Conservation (phyloP, 2,329 filamentous ascomycete genomes). For the Exophiala sideris region DNA sequence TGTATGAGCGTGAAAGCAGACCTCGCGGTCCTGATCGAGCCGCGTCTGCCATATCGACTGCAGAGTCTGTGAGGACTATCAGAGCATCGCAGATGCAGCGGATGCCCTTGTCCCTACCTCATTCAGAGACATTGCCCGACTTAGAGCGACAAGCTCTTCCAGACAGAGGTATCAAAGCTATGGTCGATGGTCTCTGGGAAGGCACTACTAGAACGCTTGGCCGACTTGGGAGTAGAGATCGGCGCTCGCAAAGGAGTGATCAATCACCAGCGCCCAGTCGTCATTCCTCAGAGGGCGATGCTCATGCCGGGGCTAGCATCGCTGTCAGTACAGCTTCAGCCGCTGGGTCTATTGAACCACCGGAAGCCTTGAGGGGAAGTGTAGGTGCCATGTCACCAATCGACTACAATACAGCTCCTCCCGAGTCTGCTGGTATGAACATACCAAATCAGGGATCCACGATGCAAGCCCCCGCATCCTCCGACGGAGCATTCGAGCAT, state of each 20-base stretch:
- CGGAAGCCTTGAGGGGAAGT: conserved; percentile 34
- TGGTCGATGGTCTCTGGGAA: conserved; percentile 26
- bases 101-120: conserved; percentile 10
- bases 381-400: conserved; percentile 1
- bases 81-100: conserved; percentile 34
- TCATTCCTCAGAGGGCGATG: conserved; percentile 30
- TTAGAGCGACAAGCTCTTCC: conserved; percentile 6
- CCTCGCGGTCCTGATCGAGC: conserved; percentile 40
- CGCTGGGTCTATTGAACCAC: conserved; percentile 40
- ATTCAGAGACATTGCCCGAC: conserved; percentile 7
- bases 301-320: conserved; percentile 41
- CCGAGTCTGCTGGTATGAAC: conserved; percentile 2
- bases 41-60: conserved; percentile 43
- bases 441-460: conserved; percentile 3
- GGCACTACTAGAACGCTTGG: conserved; percentile 21
- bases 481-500: conserved; percentile 28
- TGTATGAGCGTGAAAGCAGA: conserved; percentile 30
- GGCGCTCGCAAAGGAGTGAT: conserved; percentile 30
- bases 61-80: conserved; percentile 46
- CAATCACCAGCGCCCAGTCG: conserved; percentile 33
- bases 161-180: conserved; percentile 21
- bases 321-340: conserved; percentile 45
- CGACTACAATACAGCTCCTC: conserved; percentile 11
- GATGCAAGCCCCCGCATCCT: conserved; percentile 22
- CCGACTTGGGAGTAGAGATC: conserved; percentile 33